A percentile compares a stretch with the other conserved stretches of the same genome.
phyloP scores from a whole-genome alignment of 129 eudicot genomes.

The Erigeron canadensis region DNA sequence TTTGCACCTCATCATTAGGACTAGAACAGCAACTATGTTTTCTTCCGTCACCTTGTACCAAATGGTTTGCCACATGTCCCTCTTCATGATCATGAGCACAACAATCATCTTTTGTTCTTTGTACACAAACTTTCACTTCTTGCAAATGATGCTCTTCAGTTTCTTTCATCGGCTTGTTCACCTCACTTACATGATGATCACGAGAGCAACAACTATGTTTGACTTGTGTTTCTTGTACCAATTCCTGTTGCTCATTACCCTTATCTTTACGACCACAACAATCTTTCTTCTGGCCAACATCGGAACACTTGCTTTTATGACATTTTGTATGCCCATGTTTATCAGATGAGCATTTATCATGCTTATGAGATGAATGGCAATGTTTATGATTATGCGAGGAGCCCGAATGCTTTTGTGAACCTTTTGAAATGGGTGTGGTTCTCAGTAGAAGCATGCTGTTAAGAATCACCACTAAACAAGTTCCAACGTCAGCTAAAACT shows the following conservation, averaged over 20 bases:
- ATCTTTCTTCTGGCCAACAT: constrained; percentile 10
- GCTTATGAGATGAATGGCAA: constrained; percentile 36
- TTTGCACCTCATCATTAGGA: constrained; percentile 3
- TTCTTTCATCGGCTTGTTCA: background rate
- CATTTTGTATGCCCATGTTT: constrained; percentile 17
- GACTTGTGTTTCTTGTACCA: background rate
- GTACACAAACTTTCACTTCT: background rate
- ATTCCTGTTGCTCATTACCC: constrained; percentile 1
- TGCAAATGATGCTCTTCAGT: background rate
- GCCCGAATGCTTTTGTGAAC: constrained; percentile 14
- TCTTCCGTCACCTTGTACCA: background rate
- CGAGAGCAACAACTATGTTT: constrained; percentile 27
- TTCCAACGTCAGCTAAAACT: constrained; percentile 79
- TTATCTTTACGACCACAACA: constrained; percentile 25
- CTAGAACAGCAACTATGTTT: constrained; percentile 19
- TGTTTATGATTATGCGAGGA: constrained; percentile 33
- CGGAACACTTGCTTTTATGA: constrained; percentile 14
- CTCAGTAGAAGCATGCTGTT: constrained; percentile 80
- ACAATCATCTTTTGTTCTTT: background rate
- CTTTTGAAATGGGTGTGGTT: constrained; percentile 17
- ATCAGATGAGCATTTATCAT: constrained; percentile 31
- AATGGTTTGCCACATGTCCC: constrained; percentile 13
- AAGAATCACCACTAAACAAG: constrained; percentile 78
- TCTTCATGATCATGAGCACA: constrained; percentile 17
- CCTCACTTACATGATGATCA: background rate